Conservation (phyloP, 768 basidiomycete genomes). For the Hygrocybe coccinea region DNA sequence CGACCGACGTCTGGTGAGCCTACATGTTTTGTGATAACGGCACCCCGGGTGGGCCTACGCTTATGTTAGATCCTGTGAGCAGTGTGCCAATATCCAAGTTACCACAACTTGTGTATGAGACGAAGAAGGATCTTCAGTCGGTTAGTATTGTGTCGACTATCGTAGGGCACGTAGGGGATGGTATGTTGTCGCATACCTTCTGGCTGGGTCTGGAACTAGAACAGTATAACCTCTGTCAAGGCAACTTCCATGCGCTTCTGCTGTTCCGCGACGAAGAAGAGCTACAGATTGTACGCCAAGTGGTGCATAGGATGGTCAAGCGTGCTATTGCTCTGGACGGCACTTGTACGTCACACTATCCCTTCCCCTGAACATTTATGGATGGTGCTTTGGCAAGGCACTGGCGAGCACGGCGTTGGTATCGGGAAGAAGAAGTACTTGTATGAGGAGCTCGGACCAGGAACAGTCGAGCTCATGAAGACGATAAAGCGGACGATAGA, state of each 20-base stretch:
- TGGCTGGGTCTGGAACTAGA: too few relatives aligned
- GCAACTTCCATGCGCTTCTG: slow-evolving; percentile 53
- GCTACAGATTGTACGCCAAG: slow-evolving; percentile 46
- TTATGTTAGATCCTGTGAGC: too few relatives aligned
- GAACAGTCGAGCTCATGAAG: slow-evolving; percentile 82
- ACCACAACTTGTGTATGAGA: slow-evolving; percentile 68
- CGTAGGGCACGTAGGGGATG: slow-evolving; percentile 79
- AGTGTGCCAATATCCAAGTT: slow-evolving; percentile 69
- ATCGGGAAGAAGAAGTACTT: slow-evolving; percentile 84
- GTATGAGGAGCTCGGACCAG: slow-evolving; percentile 72
- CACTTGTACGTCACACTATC: slow-evolving; percentile 50
- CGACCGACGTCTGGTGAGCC: slow-evolving; percentile 82
- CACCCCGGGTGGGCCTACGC: too few relatives aligned
- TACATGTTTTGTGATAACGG: background rate
- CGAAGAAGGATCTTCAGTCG: slow-evolving; percentile 67
- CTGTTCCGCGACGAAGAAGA: slow-evolving; percentile 59
- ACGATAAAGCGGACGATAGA: slow-evolving; percentile 77
- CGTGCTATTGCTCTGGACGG: slow-evolving; percentile 72
- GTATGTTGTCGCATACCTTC: background rate
- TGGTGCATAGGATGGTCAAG: slow-evolving; percentile 66
- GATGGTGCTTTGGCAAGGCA: slow-evolving; percentile 42
- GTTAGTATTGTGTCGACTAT: slow-evolving; percentile 61
- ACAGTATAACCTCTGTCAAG: background rate
- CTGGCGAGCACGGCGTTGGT: slow-evolving; percentile 86
- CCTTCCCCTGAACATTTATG: background rate